phyloP scores from a whole-genome alignment of 2,329 filamentous ascomycete genomes.

The Arthrinium puccinioides region DNA sequence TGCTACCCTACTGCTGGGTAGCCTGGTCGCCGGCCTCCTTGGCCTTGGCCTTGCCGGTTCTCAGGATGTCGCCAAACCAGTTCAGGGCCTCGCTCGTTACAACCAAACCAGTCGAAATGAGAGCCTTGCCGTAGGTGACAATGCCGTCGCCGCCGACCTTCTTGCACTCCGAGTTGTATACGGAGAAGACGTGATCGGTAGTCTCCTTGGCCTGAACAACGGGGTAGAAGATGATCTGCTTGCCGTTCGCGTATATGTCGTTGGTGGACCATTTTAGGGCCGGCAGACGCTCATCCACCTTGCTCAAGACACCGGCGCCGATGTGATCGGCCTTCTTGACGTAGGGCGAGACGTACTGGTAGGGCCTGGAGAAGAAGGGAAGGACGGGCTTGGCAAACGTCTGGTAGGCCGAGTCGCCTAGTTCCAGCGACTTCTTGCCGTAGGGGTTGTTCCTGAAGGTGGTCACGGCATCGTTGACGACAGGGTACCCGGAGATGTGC shows the following conservation, averaged over 20 bases:
- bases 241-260: slow-evolving; percentile 60
- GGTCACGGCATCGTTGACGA: slow-evolving; percentile 71
- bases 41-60: slow-evolving; percentile 54
- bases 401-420: slow-evolving; percentile 69
- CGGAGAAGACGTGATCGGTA: slow-evolving; percentile 51
- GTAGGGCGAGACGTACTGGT: slow-evolving; percentile 78
- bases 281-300: slow-evolving; percentile 65
- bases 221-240: slow-evolving; percentile 54
- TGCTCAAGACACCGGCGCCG: slow-evolving; percentile 62
- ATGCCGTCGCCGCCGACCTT: slow-evolving; percentile 57
- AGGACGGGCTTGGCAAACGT: slow-evolving; percentile 71
- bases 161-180: slow-evolving; percentile 54
- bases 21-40: slow-evolving; percentile 47
- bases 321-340: slow-evolving; percentile 73
- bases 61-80: slow-evolving; percentile 53
- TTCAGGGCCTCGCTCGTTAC: slow-evolving; percentile 57
- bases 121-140: slow-evolving; percentile 63
- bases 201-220: slow-evolving; percentile 54
- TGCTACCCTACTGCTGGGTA: too few species aligned
- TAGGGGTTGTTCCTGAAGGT: slow-evolving; percentile 76
- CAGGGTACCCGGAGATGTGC: slow-evolving; percentile 80
- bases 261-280: slow-evolving; percentile 68
- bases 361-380: slow-evolving; percentile 72
- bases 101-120: slow-evolving; percentile 59
- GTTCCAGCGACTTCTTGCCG: slow-evolving; percentile 73